A percentile compares a stretch with the other conserved stretches of the same genome.
Evolutionary conservation across 2,329 filamentous ascomycete genomes (phyloP).

Genomic region (Botrytis elliptica): DNA sequence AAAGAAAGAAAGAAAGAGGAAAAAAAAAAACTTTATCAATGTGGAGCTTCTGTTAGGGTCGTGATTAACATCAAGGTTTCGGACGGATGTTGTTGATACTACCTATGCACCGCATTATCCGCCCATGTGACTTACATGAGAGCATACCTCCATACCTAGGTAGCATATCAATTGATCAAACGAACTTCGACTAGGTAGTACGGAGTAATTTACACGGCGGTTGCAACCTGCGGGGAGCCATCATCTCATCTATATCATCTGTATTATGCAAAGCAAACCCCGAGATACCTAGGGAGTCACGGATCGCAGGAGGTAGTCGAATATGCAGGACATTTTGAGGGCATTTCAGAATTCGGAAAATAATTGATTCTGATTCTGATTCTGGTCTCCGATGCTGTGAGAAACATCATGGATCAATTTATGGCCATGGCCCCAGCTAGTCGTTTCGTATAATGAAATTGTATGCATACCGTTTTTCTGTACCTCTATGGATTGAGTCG

Average conservation of each 20-base stretch:
- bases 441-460: neutral
- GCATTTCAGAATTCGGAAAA: neutral
- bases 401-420: neutral
- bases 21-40: neutral
- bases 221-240: neutral
- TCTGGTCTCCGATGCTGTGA: no score
- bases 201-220: neutral
- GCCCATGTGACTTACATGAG: neutral
- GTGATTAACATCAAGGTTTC: constrained; percentile 8
- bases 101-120: neutral
- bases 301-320: neutral
- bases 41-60: neutral
- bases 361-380: no score
- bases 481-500: constrained; percentile 4
- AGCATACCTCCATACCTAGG: no score
- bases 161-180: neutral
- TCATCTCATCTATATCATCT: neutral
- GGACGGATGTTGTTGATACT: neutral
- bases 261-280: neutral
- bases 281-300: neutral
- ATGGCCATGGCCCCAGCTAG: neutral
- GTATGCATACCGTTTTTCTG: constrained; percentile 10
- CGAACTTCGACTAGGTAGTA: neutral
- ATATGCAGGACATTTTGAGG: neutral
- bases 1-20: neutral